Evolutionary conservation across 2,329 filamentous ascomycete genomes (phyloP), one percentile per base, ranked within the genome.

Genomic region (Pseudogymnoascus sp.): DNA sequence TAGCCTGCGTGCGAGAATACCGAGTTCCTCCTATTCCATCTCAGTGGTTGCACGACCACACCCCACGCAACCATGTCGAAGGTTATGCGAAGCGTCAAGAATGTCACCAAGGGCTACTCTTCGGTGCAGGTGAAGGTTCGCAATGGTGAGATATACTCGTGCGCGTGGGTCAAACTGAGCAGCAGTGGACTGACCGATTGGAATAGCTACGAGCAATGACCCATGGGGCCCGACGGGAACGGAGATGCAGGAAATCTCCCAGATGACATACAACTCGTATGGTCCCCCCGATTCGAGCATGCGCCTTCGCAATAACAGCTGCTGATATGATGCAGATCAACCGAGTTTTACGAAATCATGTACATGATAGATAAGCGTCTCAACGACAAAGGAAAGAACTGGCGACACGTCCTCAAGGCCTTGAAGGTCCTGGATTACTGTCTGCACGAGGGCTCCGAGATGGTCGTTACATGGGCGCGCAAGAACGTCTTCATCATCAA

Each of bases 401-500:
- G 94, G 94, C 87, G 94, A 70, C 94, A 99, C 74, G 94, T 99
- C 10, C 80, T 99, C 64, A 99, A 99, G 77, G 95, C 94, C 42
- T 81, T 99, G 68, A 99, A 99, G 75, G 94, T 99, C 60, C 83
- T 97, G 63, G 94, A 99, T 76, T 99, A 99, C 77, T 97, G 92
- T 77, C 81, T 99, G 62, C 94, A 99, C 74, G 94, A 99, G 75
- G 94, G 94, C 58, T 97, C 92, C 0, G 94, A 97, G 76, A 79
- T 97, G 66, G 91, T 97, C 35, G 94, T 99, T 59, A 97, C 93
- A 4, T 99, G 94, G 94, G 92, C 92, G 66, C 88, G 92, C 71
- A 95, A 97, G 79, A 97, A 96, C 74, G 87, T 97, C 67, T 99
- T 96, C 77, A 94, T 99, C 76, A 96, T 99, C 80, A 97, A 97